phyloP scores from a whole-genome alignment of 2,329 filamentous ascomycete species.

The Microdochium trichocladiopsis region DNA sequence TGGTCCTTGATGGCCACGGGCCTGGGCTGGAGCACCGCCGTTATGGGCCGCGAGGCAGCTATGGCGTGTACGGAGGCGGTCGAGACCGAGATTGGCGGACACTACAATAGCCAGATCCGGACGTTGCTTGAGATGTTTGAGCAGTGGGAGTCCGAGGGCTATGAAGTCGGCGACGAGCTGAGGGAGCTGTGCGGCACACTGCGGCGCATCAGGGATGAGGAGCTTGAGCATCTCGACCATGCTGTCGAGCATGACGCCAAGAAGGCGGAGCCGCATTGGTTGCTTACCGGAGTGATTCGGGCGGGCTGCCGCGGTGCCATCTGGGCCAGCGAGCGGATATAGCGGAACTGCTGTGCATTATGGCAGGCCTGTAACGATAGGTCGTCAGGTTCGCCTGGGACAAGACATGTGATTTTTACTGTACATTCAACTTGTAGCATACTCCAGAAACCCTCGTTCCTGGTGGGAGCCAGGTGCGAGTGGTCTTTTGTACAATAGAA shows the following conservation, averaged over 20 bases:
- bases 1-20: conserved; percentile 77
- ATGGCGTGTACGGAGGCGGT: conserved; percentile 99
- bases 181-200: conserved; percentile 65
- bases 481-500: too few relatives aligned
- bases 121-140: conserved; percentile 74
- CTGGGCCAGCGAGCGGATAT: conserved; percentile 76
- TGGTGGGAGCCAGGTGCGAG: too few relatives aligned
- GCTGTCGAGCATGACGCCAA: conserved; percentile 91
- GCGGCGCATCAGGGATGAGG: conserved; percentile 84
- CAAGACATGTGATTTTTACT: too few relatives aligned
- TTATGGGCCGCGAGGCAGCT: conserved; percentile 85
- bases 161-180: conserved; percentile 75
- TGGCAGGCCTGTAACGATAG: neutral
- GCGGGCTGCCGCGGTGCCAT: conserved; percentile 90
- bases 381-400: too few relatives aligned
- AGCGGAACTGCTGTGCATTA: conserved; percentile 3
- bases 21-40: conserved; percentile 81
- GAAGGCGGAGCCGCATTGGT: conserved; percentile 81
- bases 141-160: conserved; percentile 68
- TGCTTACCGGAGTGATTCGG: conserved; percentile 80
- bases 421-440: too few relatives aligned
- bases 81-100: conserved; percentile 92
- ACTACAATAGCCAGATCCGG: conserved; percentile 91
- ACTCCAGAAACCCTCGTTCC: too few relatives aligned
- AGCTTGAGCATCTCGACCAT: conserved; percentile 93